These are phyloP conservation scores for Massariosphaeria phaeospora DNA, from an alignment of 495 filamentous ascomycete species.

Conservation along the genomic window DNA sequence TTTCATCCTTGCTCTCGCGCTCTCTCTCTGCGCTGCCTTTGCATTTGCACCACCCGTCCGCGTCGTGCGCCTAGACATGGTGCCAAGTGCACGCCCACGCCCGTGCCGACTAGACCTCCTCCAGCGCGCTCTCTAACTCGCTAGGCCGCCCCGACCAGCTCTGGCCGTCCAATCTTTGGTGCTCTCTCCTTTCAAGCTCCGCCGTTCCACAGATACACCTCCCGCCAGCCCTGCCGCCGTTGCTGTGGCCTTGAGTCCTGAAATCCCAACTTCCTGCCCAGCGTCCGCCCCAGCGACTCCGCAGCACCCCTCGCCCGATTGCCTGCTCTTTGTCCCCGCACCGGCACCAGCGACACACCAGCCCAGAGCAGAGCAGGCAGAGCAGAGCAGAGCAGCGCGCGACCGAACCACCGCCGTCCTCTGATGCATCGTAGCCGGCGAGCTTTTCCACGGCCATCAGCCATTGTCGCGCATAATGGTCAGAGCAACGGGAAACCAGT, in stretches of 20 bases:
- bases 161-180: conserved; percentile 1
- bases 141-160: conserved; percentile 11
- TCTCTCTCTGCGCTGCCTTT: background rate
- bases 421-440: conserved; percentile 21
- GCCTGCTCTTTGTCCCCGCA: conserved; percentile 11
- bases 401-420: conserved; percentile 2
- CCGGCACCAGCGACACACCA: background rate
- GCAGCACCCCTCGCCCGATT: background rate
- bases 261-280: conserved; percentile 2
- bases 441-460: conserved; percentile 5
- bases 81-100: conserved; percentile 4
- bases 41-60: background rate
- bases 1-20: background rate
- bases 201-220: conserved; percentile 5
- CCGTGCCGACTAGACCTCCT: background rate
- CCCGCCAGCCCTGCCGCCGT: conserved; percentile 18
- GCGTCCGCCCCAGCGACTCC: background rate
- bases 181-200: conserved; percentile 22
- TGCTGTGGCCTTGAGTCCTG: too few species aligned
- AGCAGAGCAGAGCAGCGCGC: too few species aligned
- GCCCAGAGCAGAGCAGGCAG: too few species aligned
- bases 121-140: background rate
- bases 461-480: conserved; percentile 55
- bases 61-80: conserved; percentile 29
- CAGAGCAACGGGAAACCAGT: conserved; percentile 92